Evolutionary conservation across 768 basidiomycete genomes (phyloP).

Genomic region (Chlorophyllum brunneum): DNA sequence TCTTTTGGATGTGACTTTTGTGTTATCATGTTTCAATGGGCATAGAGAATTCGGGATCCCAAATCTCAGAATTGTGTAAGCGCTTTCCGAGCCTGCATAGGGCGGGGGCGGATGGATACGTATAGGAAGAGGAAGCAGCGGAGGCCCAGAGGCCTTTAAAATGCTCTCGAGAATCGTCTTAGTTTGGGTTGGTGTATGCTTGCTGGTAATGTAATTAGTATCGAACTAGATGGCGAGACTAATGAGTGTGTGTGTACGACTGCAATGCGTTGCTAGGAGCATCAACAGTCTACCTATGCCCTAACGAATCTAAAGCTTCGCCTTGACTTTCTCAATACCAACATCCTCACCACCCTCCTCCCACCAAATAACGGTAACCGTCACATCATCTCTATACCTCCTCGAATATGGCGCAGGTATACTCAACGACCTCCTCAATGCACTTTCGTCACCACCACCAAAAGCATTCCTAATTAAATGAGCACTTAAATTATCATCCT

Average conservation of each 20-base stretch:
- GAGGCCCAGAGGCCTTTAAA: constrained; percentile 11
- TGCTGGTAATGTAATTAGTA: background rate
- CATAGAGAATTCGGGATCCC: too few species aligned
- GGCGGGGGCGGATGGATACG: constrained; percentile 10
- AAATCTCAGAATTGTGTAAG: too few species aligned
- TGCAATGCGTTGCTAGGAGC: too few species aligned
- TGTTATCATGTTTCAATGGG: too few species aligned
- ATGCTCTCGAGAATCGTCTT: too few species aligned
- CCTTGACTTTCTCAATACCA: constrained; percentile 42
- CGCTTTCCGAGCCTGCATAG: too few species aligned
- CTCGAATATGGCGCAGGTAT: constrained; percentile 81
- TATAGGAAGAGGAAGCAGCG: constrained; percentile 9
- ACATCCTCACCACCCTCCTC: constrained; percentile 56
- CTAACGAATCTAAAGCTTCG: too few species aligned
- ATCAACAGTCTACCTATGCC: too few species aligned
- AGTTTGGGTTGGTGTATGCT: background rate
- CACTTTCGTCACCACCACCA: constrained; percentile 68
- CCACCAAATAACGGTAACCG: constrained; percentile 85
- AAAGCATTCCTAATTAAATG: constrained; percentile 92
- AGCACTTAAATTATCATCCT: constrained; percentile 72
- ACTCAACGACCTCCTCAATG: constrained; percentile 62
- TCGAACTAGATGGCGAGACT: background rate
- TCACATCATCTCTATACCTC: constrained; percentile 79
- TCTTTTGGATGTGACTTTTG: too few species aligned
- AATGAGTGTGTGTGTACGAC: background rate